phyloP scores from a whole-genome alignment of 1,284 basidiomycete species.

The Pseudozyma tsukubaensis region DNA sequence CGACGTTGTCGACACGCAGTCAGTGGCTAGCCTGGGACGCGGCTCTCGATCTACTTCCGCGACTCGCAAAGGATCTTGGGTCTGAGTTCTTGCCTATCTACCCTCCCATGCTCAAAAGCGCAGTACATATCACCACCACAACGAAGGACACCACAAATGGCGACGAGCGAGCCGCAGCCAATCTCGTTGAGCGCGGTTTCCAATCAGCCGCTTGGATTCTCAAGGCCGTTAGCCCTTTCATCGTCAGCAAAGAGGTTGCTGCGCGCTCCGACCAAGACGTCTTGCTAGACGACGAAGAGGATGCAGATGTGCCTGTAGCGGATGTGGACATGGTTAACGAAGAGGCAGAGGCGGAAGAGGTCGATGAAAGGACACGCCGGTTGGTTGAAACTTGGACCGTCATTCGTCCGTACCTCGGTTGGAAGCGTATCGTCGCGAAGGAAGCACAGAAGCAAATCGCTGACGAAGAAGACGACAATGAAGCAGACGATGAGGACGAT shows the following conservation, averaged over 20 bases:
- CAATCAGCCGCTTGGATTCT: constrained; percentile 63
- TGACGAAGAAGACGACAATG: constrained; percentile 10
- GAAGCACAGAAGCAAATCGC: constrained; percentile 7
- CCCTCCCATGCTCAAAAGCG: constrained; percentile 51
- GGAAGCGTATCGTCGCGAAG: constrained; percentile 33
- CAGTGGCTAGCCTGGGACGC: constrained; percentile 65
- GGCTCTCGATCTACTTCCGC: constrained; percentile 64
- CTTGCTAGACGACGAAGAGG: constrained; percentile 3
- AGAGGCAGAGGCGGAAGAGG: constrained; percentile 39
- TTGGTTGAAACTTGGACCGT: constrained; percentile 56
- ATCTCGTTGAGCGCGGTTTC: constrained; percentile 65
- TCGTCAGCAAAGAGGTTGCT: constrained; percentile 47
- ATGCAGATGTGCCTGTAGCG: background rate
- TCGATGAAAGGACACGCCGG: constrained; percentile 35
- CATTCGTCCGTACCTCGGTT: constrained; percentile 58
- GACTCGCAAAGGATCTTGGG: constrained; percentile 64
- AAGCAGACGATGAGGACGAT: constrained; percentile 15
- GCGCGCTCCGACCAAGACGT: constrained; percentile 5
- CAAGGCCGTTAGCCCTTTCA: constrained; percentile 56
- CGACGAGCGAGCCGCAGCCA: constrained; percentile 62
- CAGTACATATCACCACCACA: constrained; percentile 58
- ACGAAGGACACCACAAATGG: constrained; percentile 59
- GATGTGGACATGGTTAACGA: constrained; percentile 23
- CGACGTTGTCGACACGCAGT: constrained; percentile 21
- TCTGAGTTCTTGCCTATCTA: constrained; percentile 66